phyloP scores from a whole-genome alignment of 805 yeast genomes.

The Cyberlindnera euphorbiiphila region DNA sequence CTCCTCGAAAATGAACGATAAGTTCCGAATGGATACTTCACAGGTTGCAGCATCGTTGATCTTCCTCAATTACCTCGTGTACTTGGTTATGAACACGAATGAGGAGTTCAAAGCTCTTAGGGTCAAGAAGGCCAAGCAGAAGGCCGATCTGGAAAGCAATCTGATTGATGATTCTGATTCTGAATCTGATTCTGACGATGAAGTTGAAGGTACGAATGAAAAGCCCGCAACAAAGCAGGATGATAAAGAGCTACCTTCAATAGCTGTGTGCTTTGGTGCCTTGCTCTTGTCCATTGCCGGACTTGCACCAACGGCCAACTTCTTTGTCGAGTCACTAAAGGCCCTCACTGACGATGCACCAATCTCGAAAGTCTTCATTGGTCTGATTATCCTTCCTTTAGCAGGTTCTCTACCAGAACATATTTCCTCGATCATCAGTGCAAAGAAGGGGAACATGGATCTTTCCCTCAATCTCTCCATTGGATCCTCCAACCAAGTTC shows the following conservation, averaged over 20 bases:
- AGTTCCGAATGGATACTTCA: slow-evolving; percentile 21
- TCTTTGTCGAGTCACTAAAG: slow-evolving; percentile 24
- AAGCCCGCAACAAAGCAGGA: not conserved
- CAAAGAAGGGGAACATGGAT: slow-evolving; percentile 24
- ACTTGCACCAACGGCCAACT: slow-evolving; percentile 23
- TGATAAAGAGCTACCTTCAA: slow-evolving; percentile 14
- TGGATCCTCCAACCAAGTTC: slow-evolving; percentile 23
- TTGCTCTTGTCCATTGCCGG: slow-evolving; percentile 22
- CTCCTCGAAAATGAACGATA: slow-evolving; percentile 9
- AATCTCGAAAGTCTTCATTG: slow-evolving; percentile 25
- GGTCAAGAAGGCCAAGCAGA: slow-evolving; percentile 11
- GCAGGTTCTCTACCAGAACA: slow-evolving; percentile 27
- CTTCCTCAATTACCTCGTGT: slow-evolving; percentile 21
- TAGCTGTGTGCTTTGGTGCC: slow-evolving; percentile 22
- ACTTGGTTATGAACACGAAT: slow-evolving; percentile 20
- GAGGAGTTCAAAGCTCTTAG: slow-evolving; percentile 21
- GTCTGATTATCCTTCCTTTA: slow-evolving; percentile 23
- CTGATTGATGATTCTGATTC: not conserved
- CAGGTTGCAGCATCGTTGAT: slow-evolving; percentile 23
- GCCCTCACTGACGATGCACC: slow-evolving; percentile 20
- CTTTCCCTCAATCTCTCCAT: slow-evolving; percentile 20
- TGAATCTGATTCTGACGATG: slow-evolving; percentile 7
- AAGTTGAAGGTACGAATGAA: slow-evolving; percentile 8
- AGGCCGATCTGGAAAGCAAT: slow-evolving; percentile 5
- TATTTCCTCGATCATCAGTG: slow-evolving; percentile 21